A percentile compares a stretch with the other conserved stretches of the same genome.
These are phyloP conservation scores for Colletotrichum godetiae DNA, from an alignment of 2,329 filamentous ascomycete genomes.

Conservation along the genomic window DNA sequence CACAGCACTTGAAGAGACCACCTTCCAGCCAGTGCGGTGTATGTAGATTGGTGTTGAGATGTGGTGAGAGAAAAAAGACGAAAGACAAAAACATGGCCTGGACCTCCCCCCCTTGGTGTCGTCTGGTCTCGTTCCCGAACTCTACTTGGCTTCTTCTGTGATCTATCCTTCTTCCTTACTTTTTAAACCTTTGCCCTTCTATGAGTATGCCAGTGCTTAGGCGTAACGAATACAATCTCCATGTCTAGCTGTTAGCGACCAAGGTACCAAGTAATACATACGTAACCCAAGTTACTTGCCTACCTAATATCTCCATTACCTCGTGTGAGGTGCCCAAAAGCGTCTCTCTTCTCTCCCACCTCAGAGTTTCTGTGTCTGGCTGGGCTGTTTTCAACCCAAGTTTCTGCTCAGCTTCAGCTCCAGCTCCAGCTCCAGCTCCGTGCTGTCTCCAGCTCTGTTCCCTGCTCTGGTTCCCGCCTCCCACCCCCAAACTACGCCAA, in stretches of 20 bases:
- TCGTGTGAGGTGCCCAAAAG: background rate
- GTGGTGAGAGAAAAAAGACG: background rate
- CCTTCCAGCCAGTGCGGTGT: background rate
- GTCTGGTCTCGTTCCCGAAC: background rate
- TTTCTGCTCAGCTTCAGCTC: conserved; percentile 25
- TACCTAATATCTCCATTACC: background rate
- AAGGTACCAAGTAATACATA: background rate
- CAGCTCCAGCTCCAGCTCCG: conserved; percentile 20
- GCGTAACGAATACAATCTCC: background rate
- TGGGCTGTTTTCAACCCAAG: conserved; percentile 1
- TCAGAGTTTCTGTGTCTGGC: conserved; percentile 5
- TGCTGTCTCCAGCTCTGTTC: conserved; percentile 15
- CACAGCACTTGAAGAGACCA: background rate
- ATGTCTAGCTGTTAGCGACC: background rate
- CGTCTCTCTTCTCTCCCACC: background rate
- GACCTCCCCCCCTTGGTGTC: background rate
- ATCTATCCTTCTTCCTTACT: background rate
- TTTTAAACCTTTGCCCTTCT: background rate
- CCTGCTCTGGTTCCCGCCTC: conserved; percentile 15
- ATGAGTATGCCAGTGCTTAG: background rate
- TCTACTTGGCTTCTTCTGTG: background rate
- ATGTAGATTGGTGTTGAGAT: background rate
- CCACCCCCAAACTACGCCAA: conserved; percentile 14
- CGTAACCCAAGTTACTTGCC: background rate
- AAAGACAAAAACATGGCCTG: background rate